These are phyloP conservation scores for Cyclotella kingstonii DNA, from an alignment of 108 stramenopile genomes.

Conservation along the genomic window DNA sequence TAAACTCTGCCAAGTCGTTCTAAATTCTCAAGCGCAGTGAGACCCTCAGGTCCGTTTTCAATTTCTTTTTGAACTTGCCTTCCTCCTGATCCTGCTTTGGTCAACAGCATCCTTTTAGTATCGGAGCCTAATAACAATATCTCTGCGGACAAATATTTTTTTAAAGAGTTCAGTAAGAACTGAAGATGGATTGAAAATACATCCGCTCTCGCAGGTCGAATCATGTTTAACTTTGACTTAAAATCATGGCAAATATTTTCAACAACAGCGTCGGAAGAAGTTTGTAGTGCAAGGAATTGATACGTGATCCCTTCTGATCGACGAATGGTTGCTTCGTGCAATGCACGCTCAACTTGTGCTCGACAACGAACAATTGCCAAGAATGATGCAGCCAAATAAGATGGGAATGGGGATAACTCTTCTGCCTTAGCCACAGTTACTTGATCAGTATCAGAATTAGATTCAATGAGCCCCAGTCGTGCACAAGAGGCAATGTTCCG, in stretches of 20 bases:
- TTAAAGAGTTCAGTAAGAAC: constrained; percentile 74
- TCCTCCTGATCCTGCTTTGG: constrained; percentile 60
- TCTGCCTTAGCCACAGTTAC: constrained; percentile 19
- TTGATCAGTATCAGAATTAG: constrained; percentile 1
- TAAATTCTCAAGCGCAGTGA: constrained; percentile 73
- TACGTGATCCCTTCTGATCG: constrained; percentile 67
- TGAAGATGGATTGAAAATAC: constrained; percentile 75
- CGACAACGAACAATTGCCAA: constrained; percentile 80
- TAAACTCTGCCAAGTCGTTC: constrained; percentile 84
- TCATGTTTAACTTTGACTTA: constrained; percentile 50
- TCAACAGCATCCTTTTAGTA: constrained; percentile 60
- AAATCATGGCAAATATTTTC: constrained; percentile 80
- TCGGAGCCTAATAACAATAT: constrained; percentile 49
- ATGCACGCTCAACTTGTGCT: constrained; percentile 85
- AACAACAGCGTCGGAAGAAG: constrained; percentile 81
- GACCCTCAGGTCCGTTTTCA: constrained; percentile 81
- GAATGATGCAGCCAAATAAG: constrained; percentile 78
- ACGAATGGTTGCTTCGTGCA: constrained; percentile 63
- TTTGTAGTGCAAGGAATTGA: constrained; percentile 73
- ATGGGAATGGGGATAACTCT: constrained; percentile 58
- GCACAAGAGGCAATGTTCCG: constrained; percentile 56
- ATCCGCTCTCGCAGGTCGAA: constrained; percentile 73
- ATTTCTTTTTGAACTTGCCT: constrained; percentile 41
- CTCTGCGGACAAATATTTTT: constrained; percentile 64
- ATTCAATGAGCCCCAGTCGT: constrained; percentile 63